Conservation (phyloP, 2,329 filamentous ascomycete species). For the Colletotrichum sp. region DNA sequence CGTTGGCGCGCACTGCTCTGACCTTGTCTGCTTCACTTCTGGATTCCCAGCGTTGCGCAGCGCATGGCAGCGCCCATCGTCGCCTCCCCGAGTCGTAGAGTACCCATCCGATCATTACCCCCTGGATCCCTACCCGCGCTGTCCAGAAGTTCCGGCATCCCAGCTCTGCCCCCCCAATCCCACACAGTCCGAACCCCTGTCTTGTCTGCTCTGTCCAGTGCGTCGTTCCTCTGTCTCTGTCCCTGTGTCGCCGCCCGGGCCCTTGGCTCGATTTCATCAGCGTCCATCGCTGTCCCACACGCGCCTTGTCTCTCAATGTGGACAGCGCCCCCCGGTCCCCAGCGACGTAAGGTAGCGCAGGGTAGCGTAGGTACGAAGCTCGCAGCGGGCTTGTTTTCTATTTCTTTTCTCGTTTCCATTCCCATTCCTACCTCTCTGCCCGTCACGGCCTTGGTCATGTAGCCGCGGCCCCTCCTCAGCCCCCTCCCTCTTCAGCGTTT, state of each 20-base stretch:
- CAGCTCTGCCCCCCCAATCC: not conserved
- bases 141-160: not conserved
- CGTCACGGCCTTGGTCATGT: not conserved
- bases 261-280: conserved; percentile 18
- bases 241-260: not conserved
- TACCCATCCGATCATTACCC: not conserved
- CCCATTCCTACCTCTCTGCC: not conserved
- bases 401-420: conserved; percentile 11
- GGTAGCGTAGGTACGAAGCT: not conserved
- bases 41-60: not conserved
- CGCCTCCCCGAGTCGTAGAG: not conserved
- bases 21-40: not conserved
- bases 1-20: conserved; percentile 6
- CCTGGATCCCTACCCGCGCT: not conserved
- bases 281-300: conserved; percentile 15
- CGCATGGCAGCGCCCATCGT: not conserved
- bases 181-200: not conserved
- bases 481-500: not conserved
- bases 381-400: not conserved
- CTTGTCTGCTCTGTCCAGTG: not conserved
- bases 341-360: not conserved
- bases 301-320: conserved; percentile 11
- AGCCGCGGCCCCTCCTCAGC: not conserved
- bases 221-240: not conserved
- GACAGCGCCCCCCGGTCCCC: conserved; percentile 4